Evolutionary conservation across 768 basidiomycete species (phyloP).

Genomic region (Lyophyllum atratum): DNA sequence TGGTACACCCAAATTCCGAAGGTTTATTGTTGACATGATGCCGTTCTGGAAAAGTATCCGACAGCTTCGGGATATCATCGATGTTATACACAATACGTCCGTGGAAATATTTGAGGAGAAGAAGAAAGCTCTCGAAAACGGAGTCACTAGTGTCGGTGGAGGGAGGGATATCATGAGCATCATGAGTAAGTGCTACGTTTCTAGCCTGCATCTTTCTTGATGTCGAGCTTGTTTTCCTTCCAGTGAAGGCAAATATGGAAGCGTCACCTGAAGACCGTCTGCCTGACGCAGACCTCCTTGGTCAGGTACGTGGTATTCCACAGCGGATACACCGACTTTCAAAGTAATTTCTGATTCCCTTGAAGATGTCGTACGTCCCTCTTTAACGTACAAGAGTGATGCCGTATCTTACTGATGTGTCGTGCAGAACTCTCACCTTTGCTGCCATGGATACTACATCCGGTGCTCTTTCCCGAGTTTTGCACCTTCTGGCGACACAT

Average conservation of each 20-base stretch:
- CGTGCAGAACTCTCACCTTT: slow-evolving; percentile 29
- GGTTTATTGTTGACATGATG: slow-evolving; percentile 29
- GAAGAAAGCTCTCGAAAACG: slow-evolving; percentile 27
- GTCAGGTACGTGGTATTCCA: slow-evolving; percentile 21
- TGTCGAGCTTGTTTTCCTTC: not conserved
- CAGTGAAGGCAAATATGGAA: slow-evolving; percentile 33
- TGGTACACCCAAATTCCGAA: slow-evolving; percentile 29
- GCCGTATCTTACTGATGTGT: not conserved
- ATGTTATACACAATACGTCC: slow-evolving; percentile 30
- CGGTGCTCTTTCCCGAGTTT: slow-evolving; percentile 27
- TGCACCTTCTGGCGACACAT: slow-evolving; percentile 28
- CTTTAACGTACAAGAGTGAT: not conserved
- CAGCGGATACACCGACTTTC: not conserved
- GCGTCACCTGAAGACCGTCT: slow-evolving; percentile 27
- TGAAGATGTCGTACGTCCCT: not conserved
- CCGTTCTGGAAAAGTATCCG: slow-evolving; percentile 21
- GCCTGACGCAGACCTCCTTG: slow-evolving; percentile 29
- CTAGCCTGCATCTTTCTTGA: not conserved
- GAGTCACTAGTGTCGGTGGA: slow-evolving; percentile 30
- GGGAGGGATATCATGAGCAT: slow-evolving; percentile 31
- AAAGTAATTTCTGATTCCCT: not conserved
- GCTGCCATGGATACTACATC: slow-evolving; percentile 38
- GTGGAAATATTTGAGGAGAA: slow-evolving; percentile 31
- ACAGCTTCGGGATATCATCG: slow-evolving; percentile 26
- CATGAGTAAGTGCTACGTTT: slow-evolving; percentile 14